Conservation (phyloP, 208 protist genomes). For the Porcisia hertigi region DNA sequence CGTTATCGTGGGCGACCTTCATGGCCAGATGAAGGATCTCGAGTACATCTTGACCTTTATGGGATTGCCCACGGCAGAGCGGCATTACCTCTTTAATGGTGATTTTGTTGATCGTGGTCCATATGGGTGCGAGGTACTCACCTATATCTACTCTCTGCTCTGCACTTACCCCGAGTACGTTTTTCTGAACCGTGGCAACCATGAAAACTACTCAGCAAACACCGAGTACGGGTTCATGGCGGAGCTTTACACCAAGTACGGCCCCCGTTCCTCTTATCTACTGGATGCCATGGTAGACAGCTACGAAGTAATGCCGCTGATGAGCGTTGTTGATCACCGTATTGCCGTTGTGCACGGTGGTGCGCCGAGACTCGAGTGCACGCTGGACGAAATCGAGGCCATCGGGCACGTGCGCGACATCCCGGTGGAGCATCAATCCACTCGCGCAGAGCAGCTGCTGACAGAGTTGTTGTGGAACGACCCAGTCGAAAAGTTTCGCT, state of each 20-base stretch:
- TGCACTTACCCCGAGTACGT: conserved; percentile 80
- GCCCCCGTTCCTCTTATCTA: conserved; percentile 40
- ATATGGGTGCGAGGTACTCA: conserved; percentile 94
- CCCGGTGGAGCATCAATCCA: conserved; percentile 93
- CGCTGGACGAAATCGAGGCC: conserved; percentile 75
- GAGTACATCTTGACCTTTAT: conserved; percentile 62
- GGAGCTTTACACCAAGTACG: conserved; percentile 77
- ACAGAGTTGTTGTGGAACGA: conserved; percentile 99
- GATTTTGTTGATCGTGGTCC: conserved; percentile 99
- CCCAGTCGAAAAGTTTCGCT: conserved; percentile 92
- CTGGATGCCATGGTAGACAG: conserved; percentile 55
- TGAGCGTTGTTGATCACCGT: conserved; percentile 85
- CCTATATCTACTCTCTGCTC: conserved; percentile 79
- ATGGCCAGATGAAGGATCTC: conserved; percentile 90
- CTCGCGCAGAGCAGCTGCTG: conserved; percentile 94
- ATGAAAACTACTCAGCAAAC: conserved; percentile 88
- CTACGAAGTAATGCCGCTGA: conserved; percentile 91
- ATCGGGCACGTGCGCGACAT: conserved; percentile 96
- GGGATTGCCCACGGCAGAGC: conserved; percentile 50
- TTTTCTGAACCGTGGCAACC: conserved; percentile 92
- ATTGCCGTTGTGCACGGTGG: conserved; percentile 99
- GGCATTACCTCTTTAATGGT: conserved; percentile 97
- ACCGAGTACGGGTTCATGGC: conserved; percentile 81
- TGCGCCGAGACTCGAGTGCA: conserved; percentile 88
- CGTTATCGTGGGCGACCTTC: conserved; percentile 88